phyloP scores from a whole-genome alignment of 768 basidiomycete species.

The Cyclocybe aegerita region DNA sequence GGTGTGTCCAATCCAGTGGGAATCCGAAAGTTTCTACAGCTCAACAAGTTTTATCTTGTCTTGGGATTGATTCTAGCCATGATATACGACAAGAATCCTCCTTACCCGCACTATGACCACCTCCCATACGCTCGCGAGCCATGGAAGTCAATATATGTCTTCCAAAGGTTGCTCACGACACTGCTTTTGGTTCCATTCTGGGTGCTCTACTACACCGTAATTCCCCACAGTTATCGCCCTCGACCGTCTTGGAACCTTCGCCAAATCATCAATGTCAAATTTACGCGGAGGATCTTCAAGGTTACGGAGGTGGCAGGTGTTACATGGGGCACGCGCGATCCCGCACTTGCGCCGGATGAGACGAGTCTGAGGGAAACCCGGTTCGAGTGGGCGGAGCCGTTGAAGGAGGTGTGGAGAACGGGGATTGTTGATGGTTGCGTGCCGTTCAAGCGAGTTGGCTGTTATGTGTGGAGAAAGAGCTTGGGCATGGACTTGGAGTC shows the following conservation, averaged over 20 bases:
- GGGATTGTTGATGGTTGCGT: slow-evolving; percentile 41
- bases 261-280: slow-evolving; percentile 51
- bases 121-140: slow-evolving; percentile 46
- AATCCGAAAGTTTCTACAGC: too few relatives aligned
- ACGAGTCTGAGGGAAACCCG: slow-evolving; percentile 40
- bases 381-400: slow-evolving; percentile 48
- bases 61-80: not conserved
- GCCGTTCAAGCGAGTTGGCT: slow-evolving; percentile 42
- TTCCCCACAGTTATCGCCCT: slow-evolving; percentile 45
- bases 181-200: slow-evolving; percentile 46
- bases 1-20: too few relatives aligned
- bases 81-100: slow-evolving; percentile 30
- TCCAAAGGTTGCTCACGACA: slow-evolving; percentile 47
- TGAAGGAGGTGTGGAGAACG: slow-evolving; percentile 36
- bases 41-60: too few relatives aligned
- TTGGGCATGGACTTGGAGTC: slow-evolving; percentile 21
- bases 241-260: slow-evolving; percentile 48
- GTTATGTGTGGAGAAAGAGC: slow-evolving; percentile 46
- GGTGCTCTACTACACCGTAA: slow-evolving; percentile 40
- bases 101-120: slow-evolving; percentile 40
- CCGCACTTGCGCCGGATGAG: slow-evolving; percentile 32
- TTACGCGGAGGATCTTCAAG: slow-evolving; percentile 50
- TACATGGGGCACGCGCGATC: slow-evolving; percentile 51
- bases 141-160: slow-evolving; percentile 46
- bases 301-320: slow-evolving; percentile 58